Evolutionary conservation across 176 grass and related monocot genomes (phyloP).

Genomic region (Triticum timopheevii): DNA sequence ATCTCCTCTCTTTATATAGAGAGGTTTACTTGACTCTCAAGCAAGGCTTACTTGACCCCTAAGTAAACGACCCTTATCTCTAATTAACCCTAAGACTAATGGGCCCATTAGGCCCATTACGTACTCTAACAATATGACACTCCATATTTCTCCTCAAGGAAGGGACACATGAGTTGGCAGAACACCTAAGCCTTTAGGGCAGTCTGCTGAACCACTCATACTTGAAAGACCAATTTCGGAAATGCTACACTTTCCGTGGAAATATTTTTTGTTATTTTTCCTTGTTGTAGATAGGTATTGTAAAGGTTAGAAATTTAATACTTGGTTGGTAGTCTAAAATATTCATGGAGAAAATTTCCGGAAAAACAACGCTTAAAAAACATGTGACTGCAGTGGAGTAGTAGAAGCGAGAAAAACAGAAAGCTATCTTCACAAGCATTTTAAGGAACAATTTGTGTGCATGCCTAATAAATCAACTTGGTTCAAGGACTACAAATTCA

Average conservation of each 20-base stretch:
- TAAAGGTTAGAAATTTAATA: background rate
- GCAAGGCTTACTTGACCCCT: too few species aligned
- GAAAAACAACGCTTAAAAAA: background rate
- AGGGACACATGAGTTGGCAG: background rate
- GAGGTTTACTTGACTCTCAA: too few species aligned
- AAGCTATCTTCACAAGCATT: background rate
- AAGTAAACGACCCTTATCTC: too few species aligned
- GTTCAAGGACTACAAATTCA: background rate
- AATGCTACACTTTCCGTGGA: background rate
- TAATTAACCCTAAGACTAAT: too few species aligned
- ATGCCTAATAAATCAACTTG: background rate
- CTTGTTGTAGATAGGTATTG: background rate
- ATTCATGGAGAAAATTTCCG: background rate
- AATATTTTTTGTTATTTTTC: background rate
- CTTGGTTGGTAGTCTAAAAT: background rate
- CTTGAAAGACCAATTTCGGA: too few species aligned
- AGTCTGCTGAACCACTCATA: too few species aligned
- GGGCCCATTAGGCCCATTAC: too few species aligned
- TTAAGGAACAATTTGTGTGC: background rate
- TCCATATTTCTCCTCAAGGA: background rate
- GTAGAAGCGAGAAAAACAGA: background rate
- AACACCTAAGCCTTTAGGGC: background rate
- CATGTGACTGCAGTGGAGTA: background rate
- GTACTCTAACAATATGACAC: too few species aligned
- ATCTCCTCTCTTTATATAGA: too few species aligned